A percentile compares a stretch with the other conserved stretches of the same genome.
Evolutionary conservation across 179 eudicot genomes (phyloP).

Genomic region (Spergularia azorica): DNA sequence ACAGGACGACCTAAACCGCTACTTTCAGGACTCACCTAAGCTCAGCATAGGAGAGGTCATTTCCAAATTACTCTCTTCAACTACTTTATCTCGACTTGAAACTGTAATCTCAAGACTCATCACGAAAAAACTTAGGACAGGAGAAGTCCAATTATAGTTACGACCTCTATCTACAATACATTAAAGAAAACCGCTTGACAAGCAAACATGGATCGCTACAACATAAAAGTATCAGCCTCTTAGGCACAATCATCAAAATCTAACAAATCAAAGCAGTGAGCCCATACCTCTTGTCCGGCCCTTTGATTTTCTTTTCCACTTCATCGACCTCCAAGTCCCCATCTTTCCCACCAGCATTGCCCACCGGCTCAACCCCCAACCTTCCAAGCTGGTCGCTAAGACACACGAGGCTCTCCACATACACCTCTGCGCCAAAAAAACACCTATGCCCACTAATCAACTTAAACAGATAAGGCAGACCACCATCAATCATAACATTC

Average conservation of each 20-base stretch:
- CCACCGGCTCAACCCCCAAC: slow-evolving; percentile 1
- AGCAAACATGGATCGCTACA: too few relatives aligned
- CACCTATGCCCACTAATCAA: slow-evolving; percentile 12
- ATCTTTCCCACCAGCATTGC: background rate
- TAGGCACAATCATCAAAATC: background rate
- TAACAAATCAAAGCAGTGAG: background rate
- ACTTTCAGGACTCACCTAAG: too few relatives aligned
- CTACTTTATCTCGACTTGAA: too few relatives aligned
- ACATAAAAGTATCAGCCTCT: too few relatives aligned
- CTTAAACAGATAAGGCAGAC: slow-evolving; percentile 1
- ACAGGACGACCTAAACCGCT: too few relatives aligned
- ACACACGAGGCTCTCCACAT: slow-evolving; percentile 11
- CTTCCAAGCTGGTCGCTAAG: background rate
- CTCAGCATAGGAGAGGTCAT: too few relatives aligned
- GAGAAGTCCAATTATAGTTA: too few relatives aligned
- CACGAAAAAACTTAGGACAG: too few relatives aligned
- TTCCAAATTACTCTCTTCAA: too few relatives aligned
- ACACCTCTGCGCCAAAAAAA: slow-evolving; percentile 14
- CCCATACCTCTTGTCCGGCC: background rate
- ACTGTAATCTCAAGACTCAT: too few relatives aligned
- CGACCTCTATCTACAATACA: too few relatives aligned
- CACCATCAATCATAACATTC: background rate
- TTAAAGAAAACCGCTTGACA: too few relatives aligned
- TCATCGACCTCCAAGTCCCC: background rate
- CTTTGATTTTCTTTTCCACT: slow-evolving; percentile 3